Percentiles rank a stretch among this genome's conserved stretches.
phyloP scores from a whole-genome alignment of 768 basidiomycete genomes.

The Mycena galericulata region DNA sequence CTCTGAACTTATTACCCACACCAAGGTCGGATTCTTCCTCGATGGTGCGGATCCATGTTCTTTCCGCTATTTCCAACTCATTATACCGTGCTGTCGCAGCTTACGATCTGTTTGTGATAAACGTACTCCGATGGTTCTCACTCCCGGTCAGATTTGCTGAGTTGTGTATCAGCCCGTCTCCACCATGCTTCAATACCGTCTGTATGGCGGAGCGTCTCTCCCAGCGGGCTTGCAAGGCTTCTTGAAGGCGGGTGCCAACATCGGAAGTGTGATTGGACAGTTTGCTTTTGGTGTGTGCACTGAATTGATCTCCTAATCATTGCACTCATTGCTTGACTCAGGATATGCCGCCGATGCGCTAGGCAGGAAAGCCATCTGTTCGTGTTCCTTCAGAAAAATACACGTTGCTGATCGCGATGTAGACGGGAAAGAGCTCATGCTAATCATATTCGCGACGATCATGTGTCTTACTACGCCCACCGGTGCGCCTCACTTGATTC shows the following conservation, averaged over 20 bases:
- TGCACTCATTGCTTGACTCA: constrained; percentile 32
- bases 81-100: constrained; percentile 51
- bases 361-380: constrained; percentile 78
- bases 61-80: background rate
- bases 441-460: constrained; percentile 85
- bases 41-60: constrained; percentile 60
- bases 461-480: constrained; percentile 75
- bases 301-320: background rate
- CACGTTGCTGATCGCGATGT: constrained; percentile 10
- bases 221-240: constrained; percentile 70
- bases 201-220: constrained; percentile 64
- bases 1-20: background rate
- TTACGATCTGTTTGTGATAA: constrained; percentile 80
- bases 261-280: constrained; percentile 79
- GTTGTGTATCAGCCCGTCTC: constrained; percentile 65
- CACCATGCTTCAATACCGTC: constrained; percentile 74
- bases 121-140: constrained; percentile 48
- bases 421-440: constrained; percentile 85
- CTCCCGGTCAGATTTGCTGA: background rate
- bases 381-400: constrained; percentile 12
- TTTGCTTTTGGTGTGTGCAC: constrained; percentile 63
- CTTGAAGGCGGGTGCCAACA: constrained; percentile 75
- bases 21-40: constrained; percentile 76
- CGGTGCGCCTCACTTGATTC: constrained; percentile 53
- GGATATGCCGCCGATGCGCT: constrained; percentile 75